Base-by-base conservation (phyloP, 139 green algal genomes). In the Picochlorum sp. region DNA sequence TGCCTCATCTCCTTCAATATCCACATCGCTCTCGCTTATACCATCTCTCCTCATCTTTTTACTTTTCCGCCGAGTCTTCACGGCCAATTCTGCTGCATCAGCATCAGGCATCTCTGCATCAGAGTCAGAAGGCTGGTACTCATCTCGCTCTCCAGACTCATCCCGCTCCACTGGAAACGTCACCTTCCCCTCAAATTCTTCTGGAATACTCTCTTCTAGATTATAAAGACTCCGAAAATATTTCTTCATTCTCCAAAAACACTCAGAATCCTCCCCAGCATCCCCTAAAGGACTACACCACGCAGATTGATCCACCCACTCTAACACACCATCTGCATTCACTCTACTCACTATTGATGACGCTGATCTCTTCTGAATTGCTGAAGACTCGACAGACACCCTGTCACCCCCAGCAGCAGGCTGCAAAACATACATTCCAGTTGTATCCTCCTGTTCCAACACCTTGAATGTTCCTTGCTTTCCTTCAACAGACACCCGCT, bases 1-100 rank as follows among this genome's bases (percentile, higher is more conserved):
- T 30, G 28, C 4, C 4, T 30, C 23, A 13, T 37, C 69, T 7
- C 37, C 57, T 70, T 49, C 63, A 69, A 26, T 31, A 45, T 13
- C 70, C 63, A n/a, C 45, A 45, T 21, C n/a, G 11, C n/a, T 26
- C 18, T 55, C 47, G 0, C n/a, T 23, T 20, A 56, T 38, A 58
- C 49, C 59, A 58, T 18, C 28, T 41, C 7, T 41, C 7, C 15
- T 18, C 18, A 55, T 23, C 18, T 55, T 55, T 55, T 55, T 55
- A 55, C 18, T 55, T 55, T 55, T 41, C 7, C 34, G 34, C 47
- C 47, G 11, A 21, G 47, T 54, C 6, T 54, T 54, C 9, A 54
- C 47, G 6, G 47, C 47, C 23, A 54, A 21, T 54, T 54, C n/a
- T 54, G 47, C 47, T 54, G 47, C 47, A 54, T 54, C n/a, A 5